Evolutionary conservation across 2,329 filamentous ascomycete species (phyloP).

Genomic region (Aspergillus neoniger): DNA sequence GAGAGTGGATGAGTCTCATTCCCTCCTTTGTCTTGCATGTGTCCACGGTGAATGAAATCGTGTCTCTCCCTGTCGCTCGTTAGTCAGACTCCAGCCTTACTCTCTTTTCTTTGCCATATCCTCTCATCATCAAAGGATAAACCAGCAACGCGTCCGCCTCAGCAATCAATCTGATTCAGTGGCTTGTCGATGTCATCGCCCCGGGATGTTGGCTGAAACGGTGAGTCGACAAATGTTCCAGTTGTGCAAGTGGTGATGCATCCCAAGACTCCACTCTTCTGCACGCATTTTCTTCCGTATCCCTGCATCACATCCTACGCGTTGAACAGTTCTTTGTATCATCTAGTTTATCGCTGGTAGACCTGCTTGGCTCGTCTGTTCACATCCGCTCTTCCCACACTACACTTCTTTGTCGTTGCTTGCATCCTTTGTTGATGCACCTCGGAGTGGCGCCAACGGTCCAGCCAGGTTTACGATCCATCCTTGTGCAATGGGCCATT

Average conservation of each 20-base stretch:
- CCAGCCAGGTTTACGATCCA: neutral
- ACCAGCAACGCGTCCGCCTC: neutral
- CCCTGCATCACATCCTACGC: neutral
- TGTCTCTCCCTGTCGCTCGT: neutral
- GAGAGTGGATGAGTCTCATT: slow-evolving; percentile 12
- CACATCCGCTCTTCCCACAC: neutral
- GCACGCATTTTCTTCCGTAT: neutral
- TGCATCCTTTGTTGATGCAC: neutral
- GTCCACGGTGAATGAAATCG: neutral
- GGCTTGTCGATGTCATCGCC: neutral
- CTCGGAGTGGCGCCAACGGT: neutral
- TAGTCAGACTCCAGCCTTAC: neutral
- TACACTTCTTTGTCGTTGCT: neutral
- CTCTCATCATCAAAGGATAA: no score
- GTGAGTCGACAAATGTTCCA: neutral
- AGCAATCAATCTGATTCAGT: neutral
- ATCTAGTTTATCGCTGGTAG: neutral
- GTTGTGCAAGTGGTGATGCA: neutral
- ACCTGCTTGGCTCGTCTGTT: neutral
- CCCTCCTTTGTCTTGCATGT: slow-evolving; percentile 11
- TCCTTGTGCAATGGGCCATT: neutral
- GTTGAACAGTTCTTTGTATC: neutral
- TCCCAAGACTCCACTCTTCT: neutral
- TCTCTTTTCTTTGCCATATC: neutral
- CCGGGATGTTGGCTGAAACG: neutral